Conservation (phyloP, 768 basidiomycete species). For the Boletellus ananas region DNA sequence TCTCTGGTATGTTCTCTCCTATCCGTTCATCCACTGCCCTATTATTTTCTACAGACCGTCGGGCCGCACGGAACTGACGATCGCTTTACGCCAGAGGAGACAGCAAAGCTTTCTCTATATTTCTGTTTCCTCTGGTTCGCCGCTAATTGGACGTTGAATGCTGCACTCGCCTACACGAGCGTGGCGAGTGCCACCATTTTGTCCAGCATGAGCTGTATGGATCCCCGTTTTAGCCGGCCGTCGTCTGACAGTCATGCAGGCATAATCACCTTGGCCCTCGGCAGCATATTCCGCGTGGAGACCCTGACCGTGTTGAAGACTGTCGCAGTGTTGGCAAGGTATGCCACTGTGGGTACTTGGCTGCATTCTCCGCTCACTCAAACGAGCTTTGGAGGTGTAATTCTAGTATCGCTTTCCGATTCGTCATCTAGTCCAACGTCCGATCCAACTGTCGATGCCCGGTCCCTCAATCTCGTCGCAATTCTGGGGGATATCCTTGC, state of each 20-base stretch:
- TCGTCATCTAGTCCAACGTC: slow-evolving; percentile 34
- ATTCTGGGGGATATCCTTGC: slow-evolving; percentile 78
- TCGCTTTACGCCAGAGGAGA: slow-evolving; percentile 63
- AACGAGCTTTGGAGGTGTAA: slow-evolving; percentile 72
- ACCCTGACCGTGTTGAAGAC: slow-evolving; percentile 68
- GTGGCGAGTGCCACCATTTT: slow-evolving; percentile 93
- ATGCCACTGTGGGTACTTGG: slow-evolving; percentile 8
- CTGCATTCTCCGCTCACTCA: slow-evolving; percentile 4
- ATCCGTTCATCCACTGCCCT: neutral
- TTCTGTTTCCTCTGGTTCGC: slow-evolving; percentile 93
- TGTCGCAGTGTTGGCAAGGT: slow-evolving; percentile 78
- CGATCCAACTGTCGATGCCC: slow-evolving; percentile 7
- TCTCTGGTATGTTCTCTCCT: slow-evolving; percentile 15
- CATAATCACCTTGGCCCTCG: slow-evolving; percentile 88
- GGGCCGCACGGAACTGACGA: slow-evolving; percentile 14
- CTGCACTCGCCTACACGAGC: slow-evolving; percentile 78
- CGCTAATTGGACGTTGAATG: slow-evolving; percentile 91
- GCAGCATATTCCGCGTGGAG: slow-evolving; percentile 81
- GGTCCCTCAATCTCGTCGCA: slow-evolving; percentile 24
- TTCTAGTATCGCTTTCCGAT: slow-evolving; percentile 88
- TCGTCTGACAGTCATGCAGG: slow-evolving; percentile 43
- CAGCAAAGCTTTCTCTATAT: slow-evolving; percentile 67
- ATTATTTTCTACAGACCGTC: slow-evolving; percentile 6
- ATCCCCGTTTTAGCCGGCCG: neutral
- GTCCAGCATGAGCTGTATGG: slow-evolving; percentile 82